phyloP scores from a whole-genome alignment of 148 eudicot species.

The Chenopodium album region DNA sequence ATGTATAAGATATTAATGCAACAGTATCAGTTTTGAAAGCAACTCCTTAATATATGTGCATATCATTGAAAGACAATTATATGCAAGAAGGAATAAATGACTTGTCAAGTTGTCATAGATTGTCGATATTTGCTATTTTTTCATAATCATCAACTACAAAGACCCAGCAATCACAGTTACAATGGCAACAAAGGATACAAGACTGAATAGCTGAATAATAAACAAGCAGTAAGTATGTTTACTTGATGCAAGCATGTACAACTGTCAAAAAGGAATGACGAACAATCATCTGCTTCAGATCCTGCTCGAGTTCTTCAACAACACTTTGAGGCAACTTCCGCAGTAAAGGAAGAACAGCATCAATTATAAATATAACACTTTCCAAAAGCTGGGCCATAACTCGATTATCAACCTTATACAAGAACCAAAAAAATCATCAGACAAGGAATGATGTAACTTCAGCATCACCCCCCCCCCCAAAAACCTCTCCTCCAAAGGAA shows the following conservation, averaged over 20 bases:
- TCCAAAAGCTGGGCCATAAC: slow-evolving; percentile 72
- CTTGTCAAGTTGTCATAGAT: too few relatives aligned
- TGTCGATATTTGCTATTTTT: neutral
- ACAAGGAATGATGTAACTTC: slow-evolving; percentile 1
- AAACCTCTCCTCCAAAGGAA: neutral
- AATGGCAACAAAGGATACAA: neutral
- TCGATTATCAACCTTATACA: slow-evolving; percentile 75
- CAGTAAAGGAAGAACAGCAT: slow-evolving; percentile 82
- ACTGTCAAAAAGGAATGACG: slow-evolving; percentile 96
- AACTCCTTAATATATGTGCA: neutral
- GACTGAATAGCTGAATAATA: neutral
- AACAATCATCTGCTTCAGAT: slow-evolving; percentile 92
- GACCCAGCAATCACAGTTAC: slow-evolving; percentile 10
- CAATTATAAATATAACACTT: slow-evolving; percentile 78
- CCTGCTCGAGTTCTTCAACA: slow-evolving; percentile 92
- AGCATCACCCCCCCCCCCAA: neutral
- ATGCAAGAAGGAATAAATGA: too few relatives aligned
- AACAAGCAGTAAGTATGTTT: slow-evolving; percentile 23
- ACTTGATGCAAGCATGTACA: slow-evolving; percentile 99
- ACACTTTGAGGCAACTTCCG: slow-evolving; percentile 77
- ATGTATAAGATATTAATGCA: too few relatives aligned
- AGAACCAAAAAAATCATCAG: slow-evolving; percentile 25
- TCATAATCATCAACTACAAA: neutral
- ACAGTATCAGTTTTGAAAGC: neutral
- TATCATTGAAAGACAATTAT: neutral